Evolutionary conservation across 2,329 filamentous ascomycete species (phyloP), one percentile per base, ranked within the genome.

Genomic region (Amesomyces nigricolor): DNA sequence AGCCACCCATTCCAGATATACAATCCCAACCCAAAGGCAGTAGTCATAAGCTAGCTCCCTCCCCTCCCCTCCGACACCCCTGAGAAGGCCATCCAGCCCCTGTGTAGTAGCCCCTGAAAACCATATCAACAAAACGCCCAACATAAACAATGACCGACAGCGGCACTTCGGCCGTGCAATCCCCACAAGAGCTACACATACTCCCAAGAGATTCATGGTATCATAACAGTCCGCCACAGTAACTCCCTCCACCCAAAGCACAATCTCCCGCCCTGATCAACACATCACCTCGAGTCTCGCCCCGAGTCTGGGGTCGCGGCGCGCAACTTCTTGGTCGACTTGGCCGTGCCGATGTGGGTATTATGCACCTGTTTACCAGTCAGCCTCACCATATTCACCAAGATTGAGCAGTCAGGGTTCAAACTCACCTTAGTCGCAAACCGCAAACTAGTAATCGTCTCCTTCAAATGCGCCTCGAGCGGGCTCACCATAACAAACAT

Each of bases 401-500:
- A 9, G 3, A 13, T 5, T 37, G 38, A 22, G 14, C 3, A 8
- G 14, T 57, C 40, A 30, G 11, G n/a, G 9, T 47, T 26, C 6
- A 26, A 53, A 67, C 75, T 67, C 71, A 91, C 91, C 80, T 96
- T 97, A 35, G 89, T 95, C 14, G 94, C 94, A 72, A 99, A 99
- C 66, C 94, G 87, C 71, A 99, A 78, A 77, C 91, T 96, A 44
- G 91, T 96, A 68, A 96, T 77, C 3, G 91, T 96, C 77, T 99
- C 94, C 66, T 87, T 88, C 61, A 96, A 76, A 74, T 97, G 94
- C 5, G 85, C 88, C 74, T 95, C 89, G 57, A 97, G 76, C 35
- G 94, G 94, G 64, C 88, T 94, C 54, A 96, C 88, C 91, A 97
- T 97, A 69, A 97, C 90, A 70, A 99, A 96, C 94, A 99, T 99